A percentile compares a stretch with the other conserved stretches of the same genome.
These are phyloP conservation scores for Magnaporthales sp. DNA, from an alignment of 2,329 filamentous ascomycete genomes.

Conservation along the genomic window DNA sequence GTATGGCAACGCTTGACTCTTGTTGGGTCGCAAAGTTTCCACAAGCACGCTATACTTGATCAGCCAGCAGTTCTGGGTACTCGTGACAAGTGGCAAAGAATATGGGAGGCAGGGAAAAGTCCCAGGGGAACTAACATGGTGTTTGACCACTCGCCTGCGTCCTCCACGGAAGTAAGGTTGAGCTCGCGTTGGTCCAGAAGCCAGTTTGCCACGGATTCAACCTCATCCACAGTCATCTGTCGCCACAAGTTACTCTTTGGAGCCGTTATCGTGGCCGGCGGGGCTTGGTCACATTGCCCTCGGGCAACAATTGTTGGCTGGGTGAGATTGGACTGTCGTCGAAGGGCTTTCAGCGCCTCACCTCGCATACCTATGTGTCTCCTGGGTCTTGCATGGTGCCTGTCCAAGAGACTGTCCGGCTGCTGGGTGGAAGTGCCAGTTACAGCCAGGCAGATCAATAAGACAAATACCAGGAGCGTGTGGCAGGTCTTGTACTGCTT, in stretches of 20 bases:
- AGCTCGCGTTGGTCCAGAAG: constrained; percentile 28
- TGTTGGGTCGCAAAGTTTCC: constrained; percentile 37
- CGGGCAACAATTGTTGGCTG: too few species aligned
- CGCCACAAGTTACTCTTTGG: constrained; percentile 33
- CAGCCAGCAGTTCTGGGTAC: too few species aligned
- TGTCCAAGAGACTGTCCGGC: too few species aligned
- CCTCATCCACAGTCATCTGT: constrained; percentile 26
- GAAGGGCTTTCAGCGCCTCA: constrained; percentile 5
- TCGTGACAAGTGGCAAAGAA: too few species aligned
- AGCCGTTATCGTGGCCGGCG: too few species aligned
- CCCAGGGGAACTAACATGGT: constrained; percentile 16
- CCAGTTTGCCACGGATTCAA: constrained; percentile 27
- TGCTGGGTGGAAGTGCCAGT: too few species aligned
- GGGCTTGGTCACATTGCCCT: too few species aligned
- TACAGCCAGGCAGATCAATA: too few species aligned
- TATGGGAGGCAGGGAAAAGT: too few species aligned
- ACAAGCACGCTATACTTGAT: constrained; percentile 16
- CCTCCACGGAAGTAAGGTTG: constrained; percentile 26
- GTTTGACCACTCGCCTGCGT: constrained; percentile 27
- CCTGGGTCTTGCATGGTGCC: neutral
- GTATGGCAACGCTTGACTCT: constrained; percentile 36
- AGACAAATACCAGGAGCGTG: too few species aligned
- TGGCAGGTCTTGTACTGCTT: too few species aligned
- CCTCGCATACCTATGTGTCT: neutral
- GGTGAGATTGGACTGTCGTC: too few species aligned